Evolutionary conservation across 306 rosid genomes (phyloP), one percentile per base, ranked within the genome.

Genomic region (Cucurbita maxima): DNA sequence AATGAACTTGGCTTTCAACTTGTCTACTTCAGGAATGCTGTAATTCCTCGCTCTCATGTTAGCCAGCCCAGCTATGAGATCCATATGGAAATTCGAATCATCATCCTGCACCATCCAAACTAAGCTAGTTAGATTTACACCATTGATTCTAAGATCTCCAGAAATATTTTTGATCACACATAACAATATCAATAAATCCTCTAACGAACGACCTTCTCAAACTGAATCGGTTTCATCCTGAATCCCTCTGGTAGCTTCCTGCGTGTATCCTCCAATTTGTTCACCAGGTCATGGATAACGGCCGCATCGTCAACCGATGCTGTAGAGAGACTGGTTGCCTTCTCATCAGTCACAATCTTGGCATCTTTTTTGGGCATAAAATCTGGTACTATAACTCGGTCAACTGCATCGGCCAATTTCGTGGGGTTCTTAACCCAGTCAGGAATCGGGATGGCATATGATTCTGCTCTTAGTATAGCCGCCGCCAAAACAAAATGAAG

Each of bases 31-130:
- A 4, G 96, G 97, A 77, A 94, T 89, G 79, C 96, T 78, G 87
- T 91, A 94, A 72, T 91, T 94, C 10, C 96, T 82, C 8, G 99
- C 99, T 87, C 99, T 87, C 99, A 94, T 94, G 86, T 94, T 94
- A 68, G 99, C 99, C 58, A 94, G 96, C 77, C 95, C 96, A 58
- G 99, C 96, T 44, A 94, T 94, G 80, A 89, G 13, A 71, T 94
- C 99, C 97, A 94, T 91, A 41, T 94, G 99, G 83, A 75, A 94
- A 84, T 91, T 94, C 73, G 99, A 86, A 80, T 94, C 96, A 80
- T 94, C 99, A 76, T 94, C 99, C 97, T 94, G 90, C 83, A 85
- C 50, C 50, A 66, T 75, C 76, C 75, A 40, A 45, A 60, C 67
- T 4, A 10, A 73, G 60, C 57, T 2, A 20, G 53, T 71, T 11